Evolutionary conservation across 1,284 basidiomycete species (phyloP).

Genomic region (Ganoderma sinense): DNA sequence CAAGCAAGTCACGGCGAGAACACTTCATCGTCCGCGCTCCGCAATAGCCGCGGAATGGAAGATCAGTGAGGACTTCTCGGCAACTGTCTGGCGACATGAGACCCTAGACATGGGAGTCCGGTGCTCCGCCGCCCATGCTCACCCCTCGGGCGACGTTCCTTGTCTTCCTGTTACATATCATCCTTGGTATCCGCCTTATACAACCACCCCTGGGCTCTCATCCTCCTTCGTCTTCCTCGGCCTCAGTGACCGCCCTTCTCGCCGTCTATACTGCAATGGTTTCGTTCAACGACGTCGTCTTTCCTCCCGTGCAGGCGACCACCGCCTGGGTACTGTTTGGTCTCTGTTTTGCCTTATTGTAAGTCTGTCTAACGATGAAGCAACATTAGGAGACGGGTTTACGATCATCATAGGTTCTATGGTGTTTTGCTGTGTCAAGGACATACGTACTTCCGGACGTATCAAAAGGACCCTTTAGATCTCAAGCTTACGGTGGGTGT

Average conservation of each 20-base stretch:
- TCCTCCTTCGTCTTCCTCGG: neutral
- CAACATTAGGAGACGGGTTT: neutral
- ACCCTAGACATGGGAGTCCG: neutral
- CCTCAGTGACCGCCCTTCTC: neutral
- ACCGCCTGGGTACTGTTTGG: neutral
- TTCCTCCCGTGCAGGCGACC: neutral
- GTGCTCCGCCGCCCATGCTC: neutral
- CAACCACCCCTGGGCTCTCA: no score
- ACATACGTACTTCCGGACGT: neutral
- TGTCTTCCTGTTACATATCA: neutral
- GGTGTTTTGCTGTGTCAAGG: neutral
- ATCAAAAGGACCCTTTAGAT: neutral
- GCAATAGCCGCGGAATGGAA: neutral
- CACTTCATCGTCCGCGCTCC: neutral
- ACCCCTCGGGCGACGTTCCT: neutral
- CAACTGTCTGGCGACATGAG: neutral
- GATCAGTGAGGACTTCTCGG: neutral
- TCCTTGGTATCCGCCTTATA: neutral
- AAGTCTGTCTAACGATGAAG: neutral
- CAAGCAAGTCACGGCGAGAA: neutral
- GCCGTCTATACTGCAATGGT: neutral
- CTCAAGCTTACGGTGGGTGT: neutral
- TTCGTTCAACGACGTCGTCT: neutral
- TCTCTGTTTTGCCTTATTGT: constrained; percentile 2
- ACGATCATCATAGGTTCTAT: neutral